phyloP scores from a whole-genome alignment of 192 early-diverging fungal species.

The Coemansia umbellata region DNA sequence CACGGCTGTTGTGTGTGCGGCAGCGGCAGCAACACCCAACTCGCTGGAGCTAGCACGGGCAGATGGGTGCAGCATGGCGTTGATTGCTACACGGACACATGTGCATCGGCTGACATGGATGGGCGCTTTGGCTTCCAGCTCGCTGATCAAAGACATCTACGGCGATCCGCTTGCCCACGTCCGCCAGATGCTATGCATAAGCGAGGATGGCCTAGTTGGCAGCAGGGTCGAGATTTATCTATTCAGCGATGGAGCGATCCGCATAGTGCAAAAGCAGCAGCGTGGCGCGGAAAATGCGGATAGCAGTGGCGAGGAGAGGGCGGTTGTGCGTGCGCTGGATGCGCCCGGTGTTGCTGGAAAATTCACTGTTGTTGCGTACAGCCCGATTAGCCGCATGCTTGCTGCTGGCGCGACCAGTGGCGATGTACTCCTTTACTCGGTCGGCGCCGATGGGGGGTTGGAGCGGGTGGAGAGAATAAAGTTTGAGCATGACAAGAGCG shows the following conservation, averaged over 20 bases:
- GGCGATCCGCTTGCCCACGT: constrained; percentile 21
- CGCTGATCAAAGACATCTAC: constrained; percentile 9
- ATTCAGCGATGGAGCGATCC: constrained; percentile 26
- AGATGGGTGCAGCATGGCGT: background rate
- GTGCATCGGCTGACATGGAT: constrained; percentile 31
- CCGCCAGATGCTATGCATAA: constrained; percentile 10
- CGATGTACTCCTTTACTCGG: constrained; percentile 16
- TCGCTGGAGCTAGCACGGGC: too few species aligned
- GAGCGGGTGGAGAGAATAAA: background rate
- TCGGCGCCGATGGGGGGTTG: background rate
- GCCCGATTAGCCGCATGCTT: constrained; percentile 13
- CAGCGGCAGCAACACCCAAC: too few species aligned
- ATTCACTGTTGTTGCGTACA: constrained; percentile 20
- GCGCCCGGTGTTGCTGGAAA: background rate
- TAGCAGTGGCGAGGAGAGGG: background rate
- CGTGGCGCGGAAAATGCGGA: too few species aligned
- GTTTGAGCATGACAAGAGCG: constrained; percentile 10
- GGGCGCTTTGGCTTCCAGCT: constrained; percentile 11
- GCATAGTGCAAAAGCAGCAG: background rate
- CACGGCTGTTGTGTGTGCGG: constrained; percentile 17
- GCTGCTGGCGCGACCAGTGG: constrained; percentile 29
- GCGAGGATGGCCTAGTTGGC: background rate
- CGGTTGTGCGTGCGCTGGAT: background rate
- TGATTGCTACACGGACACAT: constrained; percentile 22
- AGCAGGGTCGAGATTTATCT: constrained; percentile 13